Conservation (phyloP, 805 yeast species). For the Hanseniaspora singularis region DNA sequence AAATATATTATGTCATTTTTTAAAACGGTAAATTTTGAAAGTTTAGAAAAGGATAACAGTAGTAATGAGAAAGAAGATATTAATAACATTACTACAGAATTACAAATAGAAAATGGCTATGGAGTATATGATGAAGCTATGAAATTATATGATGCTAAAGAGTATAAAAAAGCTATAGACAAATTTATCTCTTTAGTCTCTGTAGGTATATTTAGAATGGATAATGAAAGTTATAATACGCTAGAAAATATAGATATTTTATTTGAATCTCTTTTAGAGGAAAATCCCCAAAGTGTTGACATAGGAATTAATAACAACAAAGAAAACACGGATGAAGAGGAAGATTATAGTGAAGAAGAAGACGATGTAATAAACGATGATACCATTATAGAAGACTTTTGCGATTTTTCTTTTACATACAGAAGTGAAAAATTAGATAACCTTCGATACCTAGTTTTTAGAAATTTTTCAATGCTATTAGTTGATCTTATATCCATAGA, state of each 20-base stretch:
- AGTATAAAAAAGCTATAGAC: constrained; percentile 39
- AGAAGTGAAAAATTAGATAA: constrained; percentile 34
- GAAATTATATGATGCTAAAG: constrained; percentile 40
- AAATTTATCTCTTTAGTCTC: constrained; percentile 53
- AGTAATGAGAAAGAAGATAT: constrained; percentile 70
- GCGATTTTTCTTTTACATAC: constrained; percentile 6
- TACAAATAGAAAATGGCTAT: constrained; percentile 79
- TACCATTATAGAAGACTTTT: background rate
- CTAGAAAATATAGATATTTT: constrained; percentile 20
- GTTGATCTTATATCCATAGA: constrained; percentile 29
- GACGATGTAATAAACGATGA: background rate
- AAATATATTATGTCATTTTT: constrained; percentile 42
- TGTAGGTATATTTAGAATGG: constrained; percentile 49
- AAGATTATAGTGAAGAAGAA: background rate
- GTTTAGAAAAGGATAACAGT: constrained; percentile 45
- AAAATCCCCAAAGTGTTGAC: no score
- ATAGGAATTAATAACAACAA: no score
- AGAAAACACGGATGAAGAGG: background rate
- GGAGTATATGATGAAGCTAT: constrained; percentile 63
- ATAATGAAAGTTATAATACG: constrained; percentile 14
- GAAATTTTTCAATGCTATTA: constrained; percentile 70
- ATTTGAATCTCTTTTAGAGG: background rate
- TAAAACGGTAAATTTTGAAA: constrained; percentile 55
- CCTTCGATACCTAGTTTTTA: constrained; percentile 61
- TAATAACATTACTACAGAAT: constrained; percentile 52